Percentiles rank a stretch among this genome's conserved stretches.
These are phyloP conservation scores for Stenogyne calaminthoides DNA, from an alignment of 305 asterid species.

Conservation along the genomic window DNA sequence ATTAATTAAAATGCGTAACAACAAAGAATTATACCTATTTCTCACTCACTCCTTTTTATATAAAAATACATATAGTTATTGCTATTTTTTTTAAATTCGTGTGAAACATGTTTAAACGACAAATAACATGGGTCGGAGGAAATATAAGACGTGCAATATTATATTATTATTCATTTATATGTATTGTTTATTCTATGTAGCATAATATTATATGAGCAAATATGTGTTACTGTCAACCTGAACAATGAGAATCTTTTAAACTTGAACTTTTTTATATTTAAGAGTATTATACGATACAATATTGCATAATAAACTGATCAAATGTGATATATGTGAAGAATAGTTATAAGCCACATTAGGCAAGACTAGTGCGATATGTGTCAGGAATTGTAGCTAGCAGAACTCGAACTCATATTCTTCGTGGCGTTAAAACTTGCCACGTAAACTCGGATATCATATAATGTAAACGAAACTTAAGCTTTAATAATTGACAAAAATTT, in stretches of 20 bases:
- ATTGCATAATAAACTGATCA: background rate
- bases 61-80: too few relatives aligned
- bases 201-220: background rate
- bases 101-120: too few relatives aligned
- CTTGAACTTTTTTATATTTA: background rate
- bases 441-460: too few relatives aligned
- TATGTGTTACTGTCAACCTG: background rate
- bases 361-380: background rate
- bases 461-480: background rate
- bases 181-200: background rate
- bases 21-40: background rate
- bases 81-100: too few relatives aligned
- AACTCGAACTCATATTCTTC: background rate
- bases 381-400: background rate
- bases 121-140: too few relatives aligned
- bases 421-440: background rate
- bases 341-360: background rate
- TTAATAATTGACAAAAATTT: too few relatives aligned
- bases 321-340: background rate
- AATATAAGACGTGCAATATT: background rate
- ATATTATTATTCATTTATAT: background rate
- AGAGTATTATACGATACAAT: background rate
- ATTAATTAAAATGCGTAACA: background rate
- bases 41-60: too few relatives aligned
- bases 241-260: too few relatives aligned